Evolutionary conservation across 345 rosid species (phyloP), one percentile per base, ranked within the genome.

Genomic region (Brassica incana): DNA sequence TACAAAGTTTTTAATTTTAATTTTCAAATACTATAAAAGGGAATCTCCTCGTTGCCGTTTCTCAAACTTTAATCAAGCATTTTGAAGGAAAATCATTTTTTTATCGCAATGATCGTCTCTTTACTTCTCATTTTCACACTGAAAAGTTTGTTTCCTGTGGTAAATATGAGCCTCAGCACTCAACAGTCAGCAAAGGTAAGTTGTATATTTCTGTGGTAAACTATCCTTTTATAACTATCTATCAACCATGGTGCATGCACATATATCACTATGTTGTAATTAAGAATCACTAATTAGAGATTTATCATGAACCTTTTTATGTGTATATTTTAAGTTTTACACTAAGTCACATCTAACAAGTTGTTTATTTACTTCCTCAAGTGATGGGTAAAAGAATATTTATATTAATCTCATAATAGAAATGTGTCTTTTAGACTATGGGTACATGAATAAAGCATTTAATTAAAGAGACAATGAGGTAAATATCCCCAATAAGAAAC

Each of bases 361-460:
- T 10, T 58, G 74, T 27, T 18, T 14, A 29, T 40, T 43, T 45
- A 6, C 15, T 62, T 10, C 18, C 23, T 20, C 10, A 33, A 50
- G 71, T 63, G 59, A 54, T 64, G n/a, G 25, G 8, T 64, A 36
- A 52, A 20, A 54, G 76, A 71, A 71, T 71, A 71, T 78, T 52
- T 71, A 35, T 52, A 50, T 7, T 16, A 33, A 23, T 71, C 9
- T 70, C 14, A 33, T 70, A 63, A 36, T 52, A n/a, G 50, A 61
- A 77, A 64, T 20, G 33, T 70, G 20, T 33, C 56, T 5, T 77
- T n/a, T 10, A 33, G 9, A 43, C 50, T 43, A 43, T 11, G 50
- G 14, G 1, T 43, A 43, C 50, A 14, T 6, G 54, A 48, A 4
- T 48, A 48, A 48, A 14, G 15, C 54, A 48, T 48, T 11, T 48